These are phyloP conservation scores for Yamadazyma scolyti DNA, from an alignment of 805 yeast species.

Conservation along the genomic window DNA sequence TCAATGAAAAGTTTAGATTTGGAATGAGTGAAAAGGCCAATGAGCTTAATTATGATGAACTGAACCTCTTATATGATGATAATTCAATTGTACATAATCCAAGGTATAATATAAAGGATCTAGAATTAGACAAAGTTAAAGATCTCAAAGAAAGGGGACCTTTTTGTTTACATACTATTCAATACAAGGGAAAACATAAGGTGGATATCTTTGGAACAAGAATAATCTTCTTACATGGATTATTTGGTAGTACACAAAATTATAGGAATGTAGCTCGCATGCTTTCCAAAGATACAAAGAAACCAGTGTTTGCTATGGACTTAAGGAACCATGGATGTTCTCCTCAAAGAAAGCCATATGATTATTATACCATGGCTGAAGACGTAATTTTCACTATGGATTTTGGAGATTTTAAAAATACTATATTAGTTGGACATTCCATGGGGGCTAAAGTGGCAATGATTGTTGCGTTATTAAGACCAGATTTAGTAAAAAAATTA, in stretches of 20 bases:
- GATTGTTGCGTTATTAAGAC: slow-evolving; percentile 38
- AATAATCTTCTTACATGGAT: slow-evolving; percentile 52
- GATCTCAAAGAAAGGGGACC: slow-evolving; percentile 4
- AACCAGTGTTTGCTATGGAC: slow-evolving; percentile 43
- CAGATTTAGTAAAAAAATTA: slow-evolving; percentile 36
- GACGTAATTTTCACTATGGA: slow-evolving; percentile 39
- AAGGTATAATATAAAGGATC: no score
- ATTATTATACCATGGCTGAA: slow-evolving; percentile 39
- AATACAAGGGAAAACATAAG: slow-evolving; percentile 9
- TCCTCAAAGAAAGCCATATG: slow-evolving; percentile 40
- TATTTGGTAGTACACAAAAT: slow-evolving; percentile 47
- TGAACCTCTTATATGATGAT: no score
- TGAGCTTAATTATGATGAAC: no score
- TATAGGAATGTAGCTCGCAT: slow-evolving; percentile 37
- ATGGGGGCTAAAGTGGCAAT: slow-evolving; percentile 62
- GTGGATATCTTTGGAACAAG: slow-evolving; percentile 5
- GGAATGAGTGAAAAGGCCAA: no score
- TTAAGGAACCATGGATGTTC: slow-evolving; percentile 56
- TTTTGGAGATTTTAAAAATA: slow-evolving; percentile 14
- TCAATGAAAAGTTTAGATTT: no score
- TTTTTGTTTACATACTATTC: slow-evolving; percentile 7
- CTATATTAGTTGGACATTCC: slow-evolving; percentile 47
- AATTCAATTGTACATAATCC: no score
- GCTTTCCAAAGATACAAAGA: slow-evolving; percentile 24
- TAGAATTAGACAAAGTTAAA: slow-evolving; percentile 3